These are phyloP conservation scores for Coemansia reversa DNA, from an alignment of 192 early-diverging fungal species.

Conservation along the genomic window DNA sequence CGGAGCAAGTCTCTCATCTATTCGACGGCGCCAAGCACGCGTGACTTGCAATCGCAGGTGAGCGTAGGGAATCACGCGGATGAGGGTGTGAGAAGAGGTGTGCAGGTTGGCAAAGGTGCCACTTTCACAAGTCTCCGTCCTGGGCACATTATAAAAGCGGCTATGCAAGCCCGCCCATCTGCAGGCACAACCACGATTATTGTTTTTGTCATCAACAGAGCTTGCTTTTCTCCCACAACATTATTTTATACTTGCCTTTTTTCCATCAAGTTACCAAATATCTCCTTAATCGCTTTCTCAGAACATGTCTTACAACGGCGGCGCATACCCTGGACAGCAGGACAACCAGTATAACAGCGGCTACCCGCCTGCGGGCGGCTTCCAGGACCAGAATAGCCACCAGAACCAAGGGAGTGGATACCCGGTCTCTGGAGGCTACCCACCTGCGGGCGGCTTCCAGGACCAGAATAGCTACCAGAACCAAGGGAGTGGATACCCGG, in stretches of 20 bases:
- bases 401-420: slow-evolving; percentile 3
- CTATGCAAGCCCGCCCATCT: neutral
- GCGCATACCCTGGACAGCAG: neutral
- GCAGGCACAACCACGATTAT: neutral
- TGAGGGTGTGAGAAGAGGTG: neutral
- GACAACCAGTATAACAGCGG: slow-evolving; percentile 11
- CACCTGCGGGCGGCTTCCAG: slow-evolving; percentile 10
- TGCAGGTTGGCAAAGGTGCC: neutral
- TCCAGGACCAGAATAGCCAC: slow-evolving; percentile 18
- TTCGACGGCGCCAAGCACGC: slow-evolving; percentile 10
- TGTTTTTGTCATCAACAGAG: slow-evolving; percentile 6
- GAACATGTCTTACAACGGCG: neutral
- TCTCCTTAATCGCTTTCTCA: neutral
- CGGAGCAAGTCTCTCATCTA: neutral
- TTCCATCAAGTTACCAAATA: neutral
- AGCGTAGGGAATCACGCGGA: neutral
- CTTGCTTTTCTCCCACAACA: slow-evolving; percentile 5
- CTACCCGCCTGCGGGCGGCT: slow-evolving; percentile 4
- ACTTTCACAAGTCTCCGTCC: neutral
- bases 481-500: slow-evolving; percentile 1
- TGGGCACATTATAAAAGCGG: neutral
- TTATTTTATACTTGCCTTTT: neutral
- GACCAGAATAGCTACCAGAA: slow-evolving; percentile 15
- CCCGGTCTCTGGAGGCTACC: slow-evolving; percentile 8
- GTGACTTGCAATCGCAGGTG: slow-evolving; percentile 5